Conservation (phyloP, 345 rosid species). For the Salix exigua region DNA sequence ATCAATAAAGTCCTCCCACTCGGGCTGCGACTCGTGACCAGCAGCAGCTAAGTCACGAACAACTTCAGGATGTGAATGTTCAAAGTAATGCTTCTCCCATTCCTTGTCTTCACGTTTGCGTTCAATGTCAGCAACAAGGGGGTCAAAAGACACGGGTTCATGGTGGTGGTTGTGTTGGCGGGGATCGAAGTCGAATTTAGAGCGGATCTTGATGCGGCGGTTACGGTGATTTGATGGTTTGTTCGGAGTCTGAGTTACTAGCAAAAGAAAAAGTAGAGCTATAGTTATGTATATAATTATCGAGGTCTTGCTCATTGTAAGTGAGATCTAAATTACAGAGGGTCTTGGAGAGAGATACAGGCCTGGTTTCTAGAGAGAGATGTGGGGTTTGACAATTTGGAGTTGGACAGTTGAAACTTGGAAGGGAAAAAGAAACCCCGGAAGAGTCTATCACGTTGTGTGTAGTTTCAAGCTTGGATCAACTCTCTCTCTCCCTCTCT, state of each 20-base stretch:
- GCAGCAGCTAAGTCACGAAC: conserved; percentile 37
- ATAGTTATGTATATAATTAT: conserved; percentile 20
- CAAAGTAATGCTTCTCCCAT: conserved; percentile 75
- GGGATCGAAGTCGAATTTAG: conserved; percentile 23
- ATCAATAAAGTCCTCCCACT: conserved; percentile 90
- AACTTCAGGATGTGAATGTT: conserved; percentile 57
- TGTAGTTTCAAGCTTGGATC: background rate
- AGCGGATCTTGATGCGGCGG: conserved; percentile 38
- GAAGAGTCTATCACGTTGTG: background rate
- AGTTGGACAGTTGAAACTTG: background rate
- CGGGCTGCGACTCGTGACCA: conserved; percentile 75
- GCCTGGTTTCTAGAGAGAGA: background rate
- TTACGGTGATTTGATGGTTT: conserved; percentile 12
- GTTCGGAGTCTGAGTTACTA: conserved; percentile 19
- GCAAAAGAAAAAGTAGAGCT: conserved; percentile 20
- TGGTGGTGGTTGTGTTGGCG: conserved; percentile 24
- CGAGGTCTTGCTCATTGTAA: conserved; percentile 17
- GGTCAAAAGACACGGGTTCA: conserved; percentile 61
- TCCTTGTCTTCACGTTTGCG: conserved; percentile 74
- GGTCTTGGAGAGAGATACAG: background rate
- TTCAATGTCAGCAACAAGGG: conserved; percentile 68
- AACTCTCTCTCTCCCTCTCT: background rate
- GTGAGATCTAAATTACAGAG: background rate
- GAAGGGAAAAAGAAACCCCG: background rate
- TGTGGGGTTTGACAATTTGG: conserved; percentile 7